Evolutionary conservation across 139 green algal genomes (phyloP).

Genomic region (Medakamo hakoo): DNA sequence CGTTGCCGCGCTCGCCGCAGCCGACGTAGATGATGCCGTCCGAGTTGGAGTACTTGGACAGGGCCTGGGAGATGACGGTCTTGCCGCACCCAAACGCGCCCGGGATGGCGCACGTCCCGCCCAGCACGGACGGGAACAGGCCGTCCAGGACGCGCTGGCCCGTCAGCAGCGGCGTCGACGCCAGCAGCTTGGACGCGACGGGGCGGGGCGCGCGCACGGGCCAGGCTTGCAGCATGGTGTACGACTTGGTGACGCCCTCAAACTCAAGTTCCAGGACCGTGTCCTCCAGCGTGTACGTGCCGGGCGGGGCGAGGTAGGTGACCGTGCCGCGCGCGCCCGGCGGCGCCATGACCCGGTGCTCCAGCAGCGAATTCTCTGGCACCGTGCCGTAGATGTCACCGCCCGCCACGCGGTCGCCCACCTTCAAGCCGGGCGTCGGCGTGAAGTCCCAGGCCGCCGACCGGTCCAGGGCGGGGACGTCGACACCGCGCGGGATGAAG

Average conservation of each 20-base stretch:
- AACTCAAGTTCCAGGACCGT: constrained; percentile 98
- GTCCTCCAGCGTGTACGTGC: constrained; percentile 78
- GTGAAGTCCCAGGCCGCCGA: constrained; percentile 80
- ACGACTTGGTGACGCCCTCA: constrained; percentile 79
- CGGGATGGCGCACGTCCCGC: constrained; percentile 94
- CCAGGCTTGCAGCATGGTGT: constrained; percentile 94
- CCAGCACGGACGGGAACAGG: constrained; percentile 94
- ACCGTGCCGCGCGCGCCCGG: constrained; percentile 70
- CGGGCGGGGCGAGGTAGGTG: constrained; percentile 76
- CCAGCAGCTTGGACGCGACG: constrained; percentile 84
- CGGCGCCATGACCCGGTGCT: constrained; percentile 85
- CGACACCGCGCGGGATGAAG: constrained; percentile 96
- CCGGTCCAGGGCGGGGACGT: constrained; percentile 74
- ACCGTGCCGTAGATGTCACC: constrained; percentile 93
- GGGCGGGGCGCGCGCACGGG: constrained; percentile 84
- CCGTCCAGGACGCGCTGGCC: constrained; percentile 94
- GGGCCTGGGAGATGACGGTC: constrained; percentile 89
- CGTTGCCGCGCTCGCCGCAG: constrained; percentile 93
- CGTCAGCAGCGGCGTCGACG: constrained; percentile 93
- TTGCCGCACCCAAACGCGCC: constrained; percentile 98
- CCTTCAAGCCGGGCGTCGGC: constrained; percentile 68
- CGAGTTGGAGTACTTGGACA: constrained; percentile 97
- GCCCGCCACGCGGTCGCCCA: constrained; percentile 78
- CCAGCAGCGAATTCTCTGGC: constrained; percentile 86
- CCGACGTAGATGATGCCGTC: constrained; percentile 99